Conservation (phyloP, 2,329 filamentous ascomycete genomes). For the Hortaea sp. region DNA sequence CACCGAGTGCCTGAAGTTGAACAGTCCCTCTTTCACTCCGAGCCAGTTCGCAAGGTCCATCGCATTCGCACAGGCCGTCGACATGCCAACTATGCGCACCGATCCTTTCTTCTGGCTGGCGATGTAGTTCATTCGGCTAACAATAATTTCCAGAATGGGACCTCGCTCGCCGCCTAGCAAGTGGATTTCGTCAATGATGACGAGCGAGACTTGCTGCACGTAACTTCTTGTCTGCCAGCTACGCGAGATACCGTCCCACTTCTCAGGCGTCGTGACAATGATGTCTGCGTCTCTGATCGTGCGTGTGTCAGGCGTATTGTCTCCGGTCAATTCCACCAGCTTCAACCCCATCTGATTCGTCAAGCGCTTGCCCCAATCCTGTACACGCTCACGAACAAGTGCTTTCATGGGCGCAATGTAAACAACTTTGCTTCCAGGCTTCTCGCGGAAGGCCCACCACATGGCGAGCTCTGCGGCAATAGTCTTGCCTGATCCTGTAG, state of each 20-base stretch:
- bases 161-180: constrained; percentile 91
- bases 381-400: constrained; percentile 86
- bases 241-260: constrained; percentile 98
- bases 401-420: constrained; percentile 99
- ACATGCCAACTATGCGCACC: constrained; percentile 94
- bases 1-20: constrained; percentile 96
- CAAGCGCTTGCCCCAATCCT: constrained; percentile 82
- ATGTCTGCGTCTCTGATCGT: constrained; percentile 95
- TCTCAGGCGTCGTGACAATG: constrained; percentile 98
- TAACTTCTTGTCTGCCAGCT: constrained; percentile 98
- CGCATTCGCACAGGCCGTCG: constrained; percentile 93
- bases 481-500: constrained; percentile 95
- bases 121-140: constrained; percentile 92
- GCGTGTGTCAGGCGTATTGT: constrained; percentile 93
- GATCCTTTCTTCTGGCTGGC: constrained; percentile 83
- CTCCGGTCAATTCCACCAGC: constrained; percentile 89
- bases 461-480: constrained; percentile 92
- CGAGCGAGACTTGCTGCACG: constrained; percentile 84
- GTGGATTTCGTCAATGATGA: constrained; percentile 98
- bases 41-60: constrained; percentile 92
- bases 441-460: constrained; percentile 98
- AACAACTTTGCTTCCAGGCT: constrained; percentile 90
- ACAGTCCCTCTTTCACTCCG: constrained; percentile 85
- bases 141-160: constrained; percentile 96
- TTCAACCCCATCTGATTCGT: constrained; percentile 76